Evolutionary conservation across 139 green algal species (phyloP).

Genomic region (Chlamydomonas sp.): DNA sequence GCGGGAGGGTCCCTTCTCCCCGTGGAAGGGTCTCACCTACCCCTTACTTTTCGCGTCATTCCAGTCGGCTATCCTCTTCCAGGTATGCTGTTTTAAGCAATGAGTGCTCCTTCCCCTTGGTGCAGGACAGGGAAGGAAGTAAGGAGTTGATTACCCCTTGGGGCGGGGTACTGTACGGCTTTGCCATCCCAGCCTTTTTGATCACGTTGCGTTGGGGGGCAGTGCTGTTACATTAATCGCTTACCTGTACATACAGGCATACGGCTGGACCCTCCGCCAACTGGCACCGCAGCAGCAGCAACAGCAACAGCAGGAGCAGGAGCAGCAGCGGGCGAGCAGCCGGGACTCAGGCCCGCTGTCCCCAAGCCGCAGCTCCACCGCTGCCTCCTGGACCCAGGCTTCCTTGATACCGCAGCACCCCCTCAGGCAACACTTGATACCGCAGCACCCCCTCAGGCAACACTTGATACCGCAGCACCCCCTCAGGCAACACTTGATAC

Average conservation of each 20-base stretch:
- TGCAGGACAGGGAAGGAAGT: background rate
- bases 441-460: too few relatives aligned
- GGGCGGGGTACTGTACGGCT: too few relatives aligned
- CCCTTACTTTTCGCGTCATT: constrained; percentile 58
- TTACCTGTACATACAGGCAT: background rate
- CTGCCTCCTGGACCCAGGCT: too few relatives aligned
- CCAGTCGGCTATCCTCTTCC: constrained; percentile 73
- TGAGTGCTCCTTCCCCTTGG: constrained; percentile 13
- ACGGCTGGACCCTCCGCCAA: constrained; percentile 30
- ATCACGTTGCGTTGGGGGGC: background rate
- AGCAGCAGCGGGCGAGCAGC: background rate
- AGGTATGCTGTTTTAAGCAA: constrained; percentile 53
- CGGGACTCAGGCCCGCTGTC: too few relatives aligned
- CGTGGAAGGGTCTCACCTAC: constrained; percentile 70
- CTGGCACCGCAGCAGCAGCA: constrained; percentile 1
- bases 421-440: too few relatives aligned
- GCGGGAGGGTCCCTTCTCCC: constrained; percentile 43
- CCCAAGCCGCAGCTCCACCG: too few relatives aligned
- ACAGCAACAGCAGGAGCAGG: background rate
- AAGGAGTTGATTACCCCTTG: too few relatives aligned
- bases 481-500: too few relatives aligned
- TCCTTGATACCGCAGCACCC: too few relatives aligned
- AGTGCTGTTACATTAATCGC: too few relatives aligned
- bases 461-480: too few relatives aligned
- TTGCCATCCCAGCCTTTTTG: too few relatives aligned